A percentile compares a stretch with the other conserved stretches of the same genome.
Evolutionary conservation across 1,139 yeast genomes (phyloP).

Genomic region (Pichia sp.): DNA sequence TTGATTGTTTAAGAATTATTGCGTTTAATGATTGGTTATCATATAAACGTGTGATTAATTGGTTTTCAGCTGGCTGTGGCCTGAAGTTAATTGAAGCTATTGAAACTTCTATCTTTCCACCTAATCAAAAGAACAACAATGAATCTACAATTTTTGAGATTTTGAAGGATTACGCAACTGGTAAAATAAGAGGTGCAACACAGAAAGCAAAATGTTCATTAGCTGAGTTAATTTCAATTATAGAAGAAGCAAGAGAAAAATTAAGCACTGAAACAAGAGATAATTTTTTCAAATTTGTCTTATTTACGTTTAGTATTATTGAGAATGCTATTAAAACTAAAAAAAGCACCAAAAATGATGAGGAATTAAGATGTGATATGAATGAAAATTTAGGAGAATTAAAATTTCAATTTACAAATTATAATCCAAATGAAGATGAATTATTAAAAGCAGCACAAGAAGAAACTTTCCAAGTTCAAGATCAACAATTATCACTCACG

Average conservation of each 20-base stretch:
- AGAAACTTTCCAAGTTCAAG: conserved; percentile 7
- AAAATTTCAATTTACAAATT: conserved; percentile 26
- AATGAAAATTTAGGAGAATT: conserved; percentile 20
- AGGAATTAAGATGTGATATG: conserved; percentile 21
- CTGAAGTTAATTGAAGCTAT: conserved; percentile 42
- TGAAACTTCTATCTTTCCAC: conserved; percentile 18
- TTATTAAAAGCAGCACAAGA: conserved; percentile 18
- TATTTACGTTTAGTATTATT: conserved; percentile 10
- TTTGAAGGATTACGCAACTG: conserved; percentile 13
- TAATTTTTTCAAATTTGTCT: background rate
- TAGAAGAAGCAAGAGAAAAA: conserved; percentile 19
- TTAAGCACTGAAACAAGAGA: background rate
- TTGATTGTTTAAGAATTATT: conserved; percentile 60
- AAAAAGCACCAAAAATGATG: conserved; percentile 20
- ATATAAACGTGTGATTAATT: conserved; percentile 47
- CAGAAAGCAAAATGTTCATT: conserved; percentile 22
- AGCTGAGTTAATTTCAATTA: conserved; percentile 29
- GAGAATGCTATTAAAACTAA: conserved; percentile 17
- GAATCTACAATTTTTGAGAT: conserved; percentile 12
- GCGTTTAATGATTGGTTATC: conserved; percentile 59
- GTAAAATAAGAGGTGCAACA: conserved; percentile 14
- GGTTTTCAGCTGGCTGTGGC: conserved; percentile 72
- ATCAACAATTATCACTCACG: conserved; percentile 1
- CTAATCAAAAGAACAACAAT: background rate
- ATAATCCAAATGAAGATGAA: conserved; percentile 23